These are phyloP conservation scores for Glonium stellatum DNA, from an alignment of 495 filamentous ascomycete genomes.

Conservation along the genomic window DNA sequence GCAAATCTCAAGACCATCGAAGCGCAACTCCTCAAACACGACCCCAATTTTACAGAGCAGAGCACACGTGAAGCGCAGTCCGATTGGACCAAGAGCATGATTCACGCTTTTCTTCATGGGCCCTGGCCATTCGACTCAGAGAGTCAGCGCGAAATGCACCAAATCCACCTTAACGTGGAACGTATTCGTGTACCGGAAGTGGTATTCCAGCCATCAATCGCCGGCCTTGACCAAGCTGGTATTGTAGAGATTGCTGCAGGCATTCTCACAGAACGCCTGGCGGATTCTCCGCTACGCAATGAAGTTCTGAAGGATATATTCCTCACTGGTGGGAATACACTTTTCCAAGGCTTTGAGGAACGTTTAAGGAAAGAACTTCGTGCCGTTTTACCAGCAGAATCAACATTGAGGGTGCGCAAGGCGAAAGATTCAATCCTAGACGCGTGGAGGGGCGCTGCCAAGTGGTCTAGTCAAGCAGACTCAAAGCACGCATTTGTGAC, in stretches of 20 bases:
- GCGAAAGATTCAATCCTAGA: conserved; percentile 72
- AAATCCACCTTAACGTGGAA: conserved; percentile 93
- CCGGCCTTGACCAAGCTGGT: conserved; percentile 90
- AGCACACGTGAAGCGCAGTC: conserved; percentile 84
- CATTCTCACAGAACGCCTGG: conserved; percentile 73
- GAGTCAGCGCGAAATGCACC: conserved; percentile 71
- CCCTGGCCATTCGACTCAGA: conserved; percentile 78
- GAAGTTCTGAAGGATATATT: conserved; percentile 79
- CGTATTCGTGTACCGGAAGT: conserved; percentile 94
- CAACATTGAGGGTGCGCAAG: conserved; percentile 55
- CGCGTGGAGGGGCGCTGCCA: conserved; percentile 86
- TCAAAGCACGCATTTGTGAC: conserved; percentile 28
- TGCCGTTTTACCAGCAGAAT: conserved; percentile 63
- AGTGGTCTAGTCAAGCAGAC: conserved; percentile 52
- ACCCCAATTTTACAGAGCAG: conserved; percentile 81
- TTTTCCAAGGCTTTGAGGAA: conserved; percentile 83
- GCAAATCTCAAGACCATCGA: conserved; percentile 66
- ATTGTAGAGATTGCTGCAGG: conserved; percentile 82
- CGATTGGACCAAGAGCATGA: conserved; percentile 85
- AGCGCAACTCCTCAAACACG: conserved; percentile 74
- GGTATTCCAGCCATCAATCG: conserved; percentile 90
- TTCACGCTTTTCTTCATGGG: conserved; percentile 84
- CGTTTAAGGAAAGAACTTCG: conserved; percentile 65
- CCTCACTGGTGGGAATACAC: conserved; percentile 84
- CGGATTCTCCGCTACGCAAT: conserved; percentile 48